Conservation (phyloP, 495 filamentous ascomycete genomes). For the Xylaria acuta region DNA sequence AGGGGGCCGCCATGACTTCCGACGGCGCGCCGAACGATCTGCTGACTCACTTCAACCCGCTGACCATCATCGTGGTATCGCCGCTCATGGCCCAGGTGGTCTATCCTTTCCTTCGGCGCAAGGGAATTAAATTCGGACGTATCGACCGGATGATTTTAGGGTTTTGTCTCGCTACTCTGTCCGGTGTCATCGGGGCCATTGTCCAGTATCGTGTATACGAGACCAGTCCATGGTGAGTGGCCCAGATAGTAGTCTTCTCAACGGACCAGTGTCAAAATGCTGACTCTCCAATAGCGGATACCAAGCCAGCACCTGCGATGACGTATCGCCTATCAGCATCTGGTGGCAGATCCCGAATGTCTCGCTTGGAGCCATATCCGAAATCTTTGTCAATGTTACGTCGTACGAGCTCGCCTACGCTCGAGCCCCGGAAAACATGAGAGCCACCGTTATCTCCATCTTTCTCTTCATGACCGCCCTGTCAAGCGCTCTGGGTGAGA, state of each 20-base stretch:
- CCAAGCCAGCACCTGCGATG: constrained; percentile 50
- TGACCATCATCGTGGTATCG: constrained; percentile 70
- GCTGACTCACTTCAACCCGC: constrained; percentile 66
- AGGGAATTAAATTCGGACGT: constrained; percentile 64
- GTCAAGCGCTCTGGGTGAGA: constrained; percentile 60
- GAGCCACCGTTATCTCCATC: constrained; percentile 60
- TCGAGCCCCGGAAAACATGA: constrained; percentile 66
- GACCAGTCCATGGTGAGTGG: constrained; percentile 54
- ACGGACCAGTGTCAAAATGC: constrained; percentile 20
- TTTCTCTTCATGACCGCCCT: constrained; percentile 44
- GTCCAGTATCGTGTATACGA: constrained; percentile 71
- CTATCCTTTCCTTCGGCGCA: constrained; percentile 64
- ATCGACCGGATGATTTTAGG: constrained; percentile 71
- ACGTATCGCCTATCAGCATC: constrained; percentile 57
- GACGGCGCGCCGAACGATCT: constrained; percentile 67
- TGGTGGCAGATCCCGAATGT: constrained; percentile 57
- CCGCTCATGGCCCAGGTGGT: constrained; percentile 66
- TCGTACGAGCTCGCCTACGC: constrained; percentile 69
- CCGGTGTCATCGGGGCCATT: constrained; percentile 58
- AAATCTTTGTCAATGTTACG: constrained; percentile 67
- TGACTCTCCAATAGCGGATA: constrained; percentile 40
- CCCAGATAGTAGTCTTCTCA: constrained; percentile 8
- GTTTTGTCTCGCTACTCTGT: constrained; percentile 62
- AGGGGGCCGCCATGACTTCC: constrained; percentile 51
- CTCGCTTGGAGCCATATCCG: constrained; percentile 58